A percentile compares a stretch with the other conserved stretches of the same genome.
phyloP scores from a whole-genome alignment of 352 stramenopile genomes.

The Blastocystis sp. region DNA sequence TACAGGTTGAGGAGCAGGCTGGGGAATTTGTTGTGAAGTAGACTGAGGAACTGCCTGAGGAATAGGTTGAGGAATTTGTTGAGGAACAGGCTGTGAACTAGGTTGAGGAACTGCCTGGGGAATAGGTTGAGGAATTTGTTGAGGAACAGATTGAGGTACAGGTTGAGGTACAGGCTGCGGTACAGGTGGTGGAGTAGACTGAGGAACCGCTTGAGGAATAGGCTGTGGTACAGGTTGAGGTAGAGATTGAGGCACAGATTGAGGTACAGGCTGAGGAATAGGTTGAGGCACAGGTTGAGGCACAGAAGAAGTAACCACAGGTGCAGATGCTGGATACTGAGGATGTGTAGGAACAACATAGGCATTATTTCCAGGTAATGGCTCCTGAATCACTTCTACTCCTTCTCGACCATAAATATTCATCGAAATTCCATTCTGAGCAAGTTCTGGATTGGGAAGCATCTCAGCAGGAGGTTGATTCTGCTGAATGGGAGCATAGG shows the following conservation, averaged over 20 bases:
- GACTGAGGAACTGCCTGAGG: not conserved
- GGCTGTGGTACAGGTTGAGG: not conserved
- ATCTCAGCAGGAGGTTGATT: not conserved
- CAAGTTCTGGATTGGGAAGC: not conserved
- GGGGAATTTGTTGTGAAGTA: not conserved
- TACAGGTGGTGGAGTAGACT: not conserved
- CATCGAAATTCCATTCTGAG: not conserved
- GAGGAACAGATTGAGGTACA: not conserved
- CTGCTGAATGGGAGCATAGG: not conserved
- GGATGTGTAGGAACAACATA: conserved; percentile 1
- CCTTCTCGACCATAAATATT: not conserved
- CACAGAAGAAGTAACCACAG: not conserved
- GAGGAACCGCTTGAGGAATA: not conserved
- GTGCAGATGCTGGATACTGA: not conserved
- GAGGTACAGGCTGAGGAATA: not conserved
- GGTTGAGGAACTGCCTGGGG: not conserved
- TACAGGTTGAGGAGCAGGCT: not conserved
- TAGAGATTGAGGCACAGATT: not conserved
- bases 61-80: not conserved
- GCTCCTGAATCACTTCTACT: not conserved
- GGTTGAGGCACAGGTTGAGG: not conserved
- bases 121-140: not conserved
- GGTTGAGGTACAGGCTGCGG: not conserved
- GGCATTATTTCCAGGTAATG: not conserved
- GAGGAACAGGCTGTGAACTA: not conserved